Conservation (phyloP, 2,329 filamentous ascomycete species). For the Zymoseptoria brevis region DNA sequence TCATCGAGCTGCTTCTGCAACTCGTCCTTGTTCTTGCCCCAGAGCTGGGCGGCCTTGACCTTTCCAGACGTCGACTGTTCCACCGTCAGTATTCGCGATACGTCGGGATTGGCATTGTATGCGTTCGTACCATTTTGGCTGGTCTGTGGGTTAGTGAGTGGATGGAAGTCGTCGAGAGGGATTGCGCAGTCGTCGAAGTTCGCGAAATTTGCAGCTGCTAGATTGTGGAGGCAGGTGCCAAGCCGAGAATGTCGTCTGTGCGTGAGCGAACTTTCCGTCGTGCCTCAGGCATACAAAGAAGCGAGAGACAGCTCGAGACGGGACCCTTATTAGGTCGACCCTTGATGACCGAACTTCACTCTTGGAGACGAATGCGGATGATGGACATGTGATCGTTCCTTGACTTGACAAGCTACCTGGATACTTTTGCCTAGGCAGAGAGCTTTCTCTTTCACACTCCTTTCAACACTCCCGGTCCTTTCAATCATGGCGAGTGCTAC, state of each 20-base stretch:
- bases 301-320: not conserved
- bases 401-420: not conserved
- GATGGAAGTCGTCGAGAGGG: slow-evolving; percentile 3
- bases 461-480: not conserved
- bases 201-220: not conserved
- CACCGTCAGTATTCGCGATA: slow-evolving; percentile 11
- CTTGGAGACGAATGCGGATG: not conserved
- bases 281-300: not conserved
- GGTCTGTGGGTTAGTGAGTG: slow-evolving; percentile 19
- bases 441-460: not conserved
- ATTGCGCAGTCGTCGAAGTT: not conserved
- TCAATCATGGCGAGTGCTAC: slow-evolving; percentile 40
- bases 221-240: not conserved
- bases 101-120: not conserved
- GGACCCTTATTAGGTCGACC: not conserved
- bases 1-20: slow-evolving; percentile 90
- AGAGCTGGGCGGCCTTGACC: slow-evolving; percentile 95
- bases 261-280: not conserved
- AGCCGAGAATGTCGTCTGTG: not conserved
- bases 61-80: slow-evolving; percentile 51
- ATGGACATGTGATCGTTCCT: not conserved
- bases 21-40: slow-evolving; percentile 99
- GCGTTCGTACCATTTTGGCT: slow-evolving; percentile 23
- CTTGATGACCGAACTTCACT: not conserved
- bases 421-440: not conserved